These are phyloP conservation scores for Pseudocercospora musae DNA, from an alignment of 2,329 filamentous ascomycete genomes.

Conservation along the genomic window DNA sequence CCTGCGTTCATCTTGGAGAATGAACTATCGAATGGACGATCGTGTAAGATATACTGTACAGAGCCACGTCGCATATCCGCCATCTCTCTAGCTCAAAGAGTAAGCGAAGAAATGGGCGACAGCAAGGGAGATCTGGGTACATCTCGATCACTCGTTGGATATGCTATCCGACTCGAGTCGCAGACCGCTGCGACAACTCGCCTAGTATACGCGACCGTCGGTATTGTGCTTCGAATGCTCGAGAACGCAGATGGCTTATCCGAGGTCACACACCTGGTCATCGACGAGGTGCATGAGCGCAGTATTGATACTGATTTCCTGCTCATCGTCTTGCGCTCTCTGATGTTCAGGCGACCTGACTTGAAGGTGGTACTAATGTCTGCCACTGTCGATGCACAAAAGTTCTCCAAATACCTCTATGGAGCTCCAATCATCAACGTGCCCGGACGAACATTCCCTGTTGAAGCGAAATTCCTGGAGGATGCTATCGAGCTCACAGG, in stretches of 20 bases:
- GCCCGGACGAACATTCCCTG: slow-evolving; percentile 89
- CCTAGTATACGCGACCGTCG: slow-evolving; percentile 80
- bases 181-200: slow-evolving; percentile 78
- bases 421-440: slow-evolving; percentile 85
- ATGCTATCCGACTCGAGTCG: slow-evolving; percentile 88
- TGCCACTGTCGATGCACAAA: slow-evolving; percentile 88
- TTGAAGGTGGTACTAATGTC: slow-evolving; percentile 96
- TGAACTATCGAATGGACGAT: slow-evolving; percentile 72
- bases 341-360: slow-evolving; percentile 72
- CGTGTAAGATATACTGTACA: slow-evolving; percentile 92
- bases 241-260: slow-evolving; percentile 81
- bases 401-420: slow-evolving; percentile 84
- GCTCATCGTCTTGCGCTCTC: slow-evolving; percentile 81
- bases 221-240: slow-evolving; percentile 97
- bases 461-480: slow-evolving; percentile 82
- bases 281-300: slow-evolving; percentile 97
- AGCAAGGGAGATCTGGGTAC: slow-evolving; percentile 78
- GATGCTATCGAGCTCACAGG: slow-evolving; percentile 87
- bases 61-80: slow-evolving; percentile 94
- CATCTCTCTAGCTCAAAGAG: slow-evolving; percentile 85
- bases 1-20: slow-evolving; percentile 90
- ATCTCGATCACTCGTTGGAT: slow-evolving; percentile 79
- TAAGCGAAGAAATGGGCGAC: slow-evolving; percentile 93
- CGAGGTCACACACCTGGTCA: slow-evolving; percentile 87
- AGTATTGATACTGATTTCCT: slow-evolving; percentile 97